phyloP scores from a whole-genome alignment of 139 green algal genomes.

The Ettlia oleoabundans region DNA sequence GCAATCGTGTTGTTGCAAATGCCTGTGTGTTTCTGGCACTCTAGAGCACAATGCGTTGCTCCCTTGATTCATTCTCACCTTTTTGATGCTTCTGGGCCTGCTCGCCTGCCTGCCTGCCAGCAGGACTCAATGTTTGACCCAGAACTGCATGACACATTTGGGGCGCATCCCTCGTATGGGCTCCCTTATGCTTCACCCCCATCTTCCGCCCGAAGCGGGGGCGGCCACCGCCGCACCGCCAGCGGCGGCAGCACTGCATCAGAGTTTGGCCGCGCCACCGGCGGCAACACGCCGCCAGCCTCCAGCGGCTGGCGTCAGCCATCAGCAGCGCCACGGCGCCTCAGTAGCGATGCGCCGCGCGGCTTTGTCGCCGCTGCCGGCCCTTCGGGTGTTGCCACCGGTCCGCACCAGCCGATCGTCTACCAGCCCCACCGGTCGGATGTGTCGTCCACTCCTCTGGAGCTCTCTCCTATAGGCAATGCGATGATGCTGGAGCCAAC shows the following conservation, averaged over 20 bases:
- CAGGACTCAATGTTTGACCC: slow-evolving; percentile 34
- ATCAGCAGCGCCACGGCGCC: not conserved
- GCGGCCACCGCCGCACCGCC: not conserved
- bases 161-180: slow-evolving; percentile 29
- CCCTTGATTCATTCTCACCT: not conserved
- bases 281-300: not conserved
- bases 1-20: too few relatives aligned
- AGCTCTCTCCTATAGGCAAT: not conserved
- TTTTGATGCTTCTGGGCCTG: not conserved
- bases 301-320: slow-evolving; percentile 3
- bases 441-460: not conserved
- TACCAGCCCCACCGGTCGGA: not conserved
- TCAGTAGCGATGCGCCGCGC: not conserved
- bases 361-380: not conserved
- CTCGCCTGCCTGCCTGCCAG: not conserved
- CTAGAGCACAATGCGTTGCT: too few relatives aligned
- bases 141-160: slow-evolving; percentile 54
- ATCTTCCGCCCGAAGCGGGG: too few relatives aligned
- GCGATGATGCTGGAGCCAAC: slow-evolving; percentile 21
- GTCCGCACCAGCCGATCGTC: not conserved
- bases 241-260: not conserved
- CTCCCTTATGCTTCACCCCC: not conserved
- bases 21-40: too few relatives aligned
- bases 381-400: not conserved
- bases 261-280: not conserved